These are phyloP conservation scores for Nicotiana obtusifolia DNA, from an alignment of 257 asterid species.

Conservation along the genomic window DNA sequence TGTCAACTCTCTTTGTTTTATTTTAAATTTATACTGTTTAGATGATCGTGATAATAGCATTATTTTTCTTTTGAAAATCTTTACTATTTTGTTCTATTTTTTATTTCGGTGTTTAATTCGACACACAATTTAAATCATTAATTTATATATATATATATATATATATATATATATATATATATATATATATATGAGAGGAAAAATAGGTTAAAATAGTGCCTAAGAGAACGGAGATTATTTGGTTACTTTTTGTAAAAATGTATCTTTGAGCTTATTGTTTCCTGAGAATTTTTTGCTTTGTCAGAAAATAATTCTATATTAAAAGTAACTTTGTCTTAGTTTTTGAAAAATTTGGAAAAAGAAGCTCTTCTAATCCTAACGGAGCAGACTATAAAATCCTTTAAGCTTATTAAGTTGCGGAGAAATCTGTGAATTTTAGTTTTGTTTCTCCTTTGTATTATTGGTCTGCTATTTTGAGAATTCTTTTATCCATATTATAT, in stretches of 20 bases:
- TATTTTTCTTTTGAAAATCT: neutral
- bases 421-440: neutral
- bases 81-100: neutral
- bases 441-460: neutral
- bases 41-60: neutral
- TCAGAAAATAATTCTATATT: neutral
- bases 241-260: too few species aligned
- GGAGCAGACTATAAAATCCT: neutral
- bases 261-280: too few species aligned
- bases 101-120: neutral
- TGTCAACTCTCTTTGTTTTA: neutral
- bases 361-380: neutral
- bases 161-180: too few species aligned
- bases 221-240: too few species aligned
- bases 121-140: too few species aligned
- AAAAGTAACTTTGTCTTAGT: neutral
- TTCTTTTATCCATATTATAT: neutral
- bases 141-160: too few species aligned
- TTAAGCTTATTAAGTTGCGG: neutral
- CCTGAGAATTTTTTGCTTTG: neutral
- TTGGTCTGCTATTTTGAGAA: neutral
- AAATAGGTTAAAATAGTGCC: too few species aligned
- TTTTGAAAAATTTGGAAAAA: neutral
- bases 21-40: neutral
- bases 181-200: too few species aligned